These are phyloP conservation scores for Aspergillus fumigatus DNA, from an alignment of 2,329 filamentous ascomycete species.

Conservation along the genomic window DNA sequence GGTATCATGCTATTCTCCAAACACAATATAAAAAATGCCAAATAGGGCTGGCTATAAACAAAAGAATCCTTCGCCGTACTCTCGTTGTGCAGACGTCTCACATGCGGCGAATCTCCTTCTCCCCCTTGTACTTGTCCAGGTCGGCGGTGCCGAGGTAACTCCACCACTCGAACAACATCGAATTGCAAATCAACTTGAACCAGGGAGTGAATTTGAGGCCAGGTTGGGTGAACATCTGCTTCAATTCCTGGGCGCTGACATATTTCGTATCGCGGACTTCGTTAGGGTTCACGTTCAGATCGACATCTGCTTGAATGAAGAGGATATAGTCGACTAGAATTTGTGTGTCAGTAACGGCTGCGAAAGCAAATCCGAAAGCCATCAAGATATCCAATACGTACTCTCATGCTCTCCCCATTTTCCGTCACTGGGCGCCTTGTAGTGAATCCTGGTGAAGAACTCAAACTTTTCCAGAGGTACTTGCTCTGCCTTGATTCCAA, in stretches of 20 bases:
- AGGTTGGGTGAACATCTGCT: slow-evolving; percentile 77
- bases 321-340: slow-evolving; percentile 89
- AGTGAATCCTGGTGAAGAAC: slow-evolving; percentile 95
- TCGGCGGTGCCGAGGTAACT: slow-evolving; percentile 68
- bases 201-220: slow-evolving; percentile 87
- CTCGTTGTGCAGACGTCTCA: slow-evolving; percentile 17
- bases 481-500: slow-evolving; percentile 84
- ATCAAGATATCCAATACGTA: slow-evolving; percentile 45
- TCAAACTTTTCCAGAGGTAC: slow-evolving; percentile 88
- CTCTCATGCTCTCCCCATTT: slow-evolving; percentile 99
- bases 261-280: slow-evolving; percentile 84
- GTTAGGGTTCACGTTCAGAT: slow-evolving; percentile 71
- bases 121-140: slow-evolving; percentile 79
- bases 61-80: neutral
- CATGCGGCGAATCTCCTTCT: slow-evolving; percentile 87
- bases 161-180: slow-evolving; percentile 99
- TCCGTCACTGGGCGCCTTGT: slow-evolving; percentile 92
- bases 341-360: slow-evolving; percentile 13
- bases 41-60: neutral
- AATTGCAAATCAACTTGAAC: slow-evolving; percentile 99
- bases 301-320: slow-evolving; percentile 92
- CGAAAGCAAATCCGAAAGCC: neutral
- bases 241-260: slow-evolving; percentile 76
- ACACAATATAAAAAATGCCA: neutral
- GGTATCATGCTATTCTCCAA: slow-evolving; percentile 7